Percentiles rank a stretch among this genome's conserved stretches.
phyloP scores from a whole-genome alignment of 1,284 basidiomycete species.

The Pseudozyma flocculosa region DNA sequence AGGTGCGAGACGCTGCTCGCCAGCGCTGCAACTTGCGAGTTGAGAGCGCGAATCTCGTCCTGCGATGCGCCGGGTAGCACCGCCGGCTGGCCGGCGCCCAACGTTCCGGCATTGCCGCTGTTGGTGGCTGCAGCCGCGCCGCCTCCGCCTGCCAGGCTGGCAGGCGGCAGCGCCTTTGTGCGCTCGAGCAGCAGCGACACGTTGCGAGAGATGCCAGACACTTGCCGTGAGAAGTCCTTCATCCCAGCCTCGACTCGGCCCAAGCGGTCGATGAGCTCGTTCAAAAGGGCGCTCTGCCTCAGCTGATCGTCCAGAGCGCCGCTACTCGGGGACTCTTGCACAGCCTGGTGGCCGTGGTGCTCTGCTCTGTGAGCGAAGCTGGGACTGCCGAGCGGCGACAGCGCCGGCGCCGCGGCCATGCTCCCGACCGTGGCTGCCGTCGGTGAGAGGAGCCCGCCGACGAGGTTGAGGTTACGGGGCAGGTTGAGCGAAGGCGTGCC shows the following conservation, averaged over 20 bases:
- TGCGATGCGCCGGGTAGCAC: neutral
- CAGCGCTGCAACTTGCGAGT: slow-evolving; percentile 38
- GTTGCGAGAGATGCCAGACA: slow-evolving; percentile 73
- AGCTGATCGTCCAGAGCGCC: slow-evolving; percentile 9
- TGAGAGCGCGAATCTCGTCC: slow-evolving; percentile 43
- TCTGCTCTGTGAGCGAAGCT: neutral
- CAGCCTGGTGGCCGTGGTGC: neutral
- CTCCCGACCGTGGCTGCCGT: slow-evolving; percentile 34
- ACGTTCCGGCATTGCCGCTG: slow-evolving; percentile 1
- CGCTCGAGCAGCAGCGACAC: slow-evolving; percentile 74
- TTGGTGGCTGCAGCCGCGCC: slow-evolving; percentile 4
- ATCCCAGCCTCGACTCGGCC: slow-evolving; percentile 70
- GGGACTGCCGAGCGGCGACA: slow-evolving; percentile 26
- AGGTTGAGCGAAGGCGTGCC: slow-evolving; percentile 21
- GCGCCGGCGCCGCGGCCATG: slow-evolving; percentile 6
- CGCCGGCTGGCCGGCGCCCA: neutral
- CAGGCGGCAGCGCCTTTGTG: slow-evolving; percentile 23
- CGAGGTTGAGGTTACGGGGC: slow-evolving; percentile 24
- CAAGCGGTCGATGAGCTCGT: slow-evolving; percentile 74
- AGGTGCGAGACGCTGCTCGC: slow-evolving; percentile 44
- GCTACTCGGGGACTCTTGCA: slow-evolving; percentile 20
- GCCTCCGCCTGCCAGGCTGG: slow-evolving; percentile 20
- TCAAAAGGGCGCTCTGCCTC: slow-evolving; percentile 62
- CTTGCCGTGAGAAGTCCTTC: slow-evolving; percentile 72
- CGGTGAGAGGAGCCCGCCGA: slow-evolving; percentile 34